Evolutionary conservation across 495 filamentous ascomycete species (phyloP).

Genomic region (Penicillium lividum): DNA sequence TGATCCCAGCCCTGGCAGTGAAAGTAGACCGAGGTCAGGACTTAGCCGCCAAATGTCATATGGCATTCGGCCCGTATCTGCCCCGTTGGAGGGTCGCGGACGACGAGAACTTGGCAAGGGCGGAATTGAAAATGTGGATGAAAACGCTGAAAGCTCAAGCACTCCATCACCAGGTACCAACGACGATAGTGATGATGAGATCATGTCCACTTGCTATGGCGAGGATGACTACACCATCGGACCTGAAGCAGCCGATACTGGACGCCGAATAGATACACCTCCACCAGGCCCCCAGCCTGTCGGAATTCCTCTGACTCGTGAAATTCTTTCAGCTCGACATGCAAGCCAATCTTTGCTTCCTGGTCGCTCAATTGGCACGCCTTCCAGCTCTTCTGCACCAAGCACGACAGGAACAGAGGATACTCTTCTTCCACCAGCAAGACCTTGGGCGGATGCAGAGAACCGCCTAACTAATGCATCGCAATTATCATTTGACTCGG

Average conservation of each 20-base stretch:
- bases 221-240: conserved; percentile 46
- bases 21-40: conserved; percentile 37
- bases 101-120: conserved; percentile 35
- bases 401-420: conserved; percentile 46
- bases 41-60: conserved; percentile 42
- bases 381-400: conserved; percentile 27
- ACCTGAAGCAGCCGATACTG: conserved; percentile 37
- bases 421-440: conserved; percentile 34
- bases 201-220: conserved; percentile 44
- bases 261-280: conserved; percentile 25
- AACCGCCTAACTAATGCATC: conserved; percentile 48
- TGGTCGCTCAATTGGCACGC: conserved; percentile 20
- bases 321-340: conserved; percentile 26
- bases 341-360: conserved; percentile 31
- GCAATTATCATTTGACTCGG: conserved; percentile 52
- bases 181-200: conserved; percentile 49
- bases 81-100: conserved; percentile 35
- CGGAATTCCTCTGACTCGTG: conserved; percentile 20
- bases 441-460: conserved; percentile 35
- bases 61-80: conserved; percentile 41
- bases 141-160: conserved; percentile 17
- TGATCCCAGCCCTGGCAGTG: conserved; percentile 40
- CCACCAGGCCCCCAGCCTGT: conserved; percentile 15
- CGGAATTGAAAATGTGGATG: conserved; percentile 31
- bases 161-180: conserved; percentile 33